These are phyloP conservation scores for Sugiyamaella marilandica DNA, from an alignment of 805 yeast genomes.

Conservation along the genomic window DNA sequence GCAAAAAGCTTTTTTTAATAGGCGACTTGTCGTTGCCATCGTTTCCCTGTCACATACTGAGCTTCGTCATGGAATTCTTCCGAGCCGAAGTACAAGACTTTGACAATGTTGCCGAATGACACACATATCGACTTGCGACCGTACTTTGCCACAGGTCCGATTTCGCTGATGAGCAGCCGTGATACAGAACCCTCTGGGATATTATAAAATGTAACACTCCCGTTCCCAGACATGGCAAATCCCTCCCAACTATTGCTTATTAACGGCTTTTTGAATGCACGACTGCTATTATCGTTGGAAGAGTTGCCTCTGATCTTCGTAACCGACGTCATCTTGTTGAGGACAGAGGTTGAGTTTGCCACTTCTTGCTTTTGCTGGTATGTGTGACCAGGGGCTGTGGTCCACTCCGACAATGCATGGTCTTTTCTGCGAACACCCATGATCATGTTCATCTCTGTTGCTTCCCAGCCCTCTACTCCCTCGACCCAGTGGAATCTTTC, in stretches of 20 bases:
- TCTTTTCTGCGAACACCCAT: constrained; percentile 58
- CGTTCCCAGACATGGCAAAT: constrained; percentile 68
- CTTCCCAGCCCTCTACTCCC: constrained; percentile 71
- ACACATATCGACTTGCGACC: constrained; percentile 77
- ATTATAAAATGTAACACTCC: constrained; percentile 54
- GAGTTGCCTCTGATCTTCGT: neutral
- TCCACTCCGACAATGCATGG: constrained; percentile 16
- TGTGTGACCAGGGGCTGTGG: neutral
- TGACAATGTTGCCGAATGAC: constrained; percentile 68
- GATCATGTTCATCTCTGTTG: constrained; percentile 70
- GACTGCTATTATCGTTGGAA: neutral
- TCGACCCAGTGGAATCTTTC: constrained; percentile 67
- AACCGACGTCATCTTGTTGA: neutral
- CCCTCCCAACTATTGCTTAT: constrained; percentile 66
- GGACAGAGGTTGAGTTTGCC: neutral
- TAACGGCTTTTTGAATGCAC: constrained; percentile 26
- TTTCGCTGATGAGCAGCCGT: constrained; percentile 45
- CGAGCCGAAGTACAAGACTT: constrained; percentile 68
- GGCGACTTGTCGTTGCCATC: constrained; percentile 11
- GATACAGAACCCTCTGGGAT: constrained; percentile 40
- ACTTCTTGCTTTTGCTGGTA: neutral
- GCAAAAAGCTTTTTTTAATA: constrained; percentile 3
- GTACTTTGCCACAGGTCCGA: constrained; percentile 61
- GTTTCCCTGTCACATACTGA: neutral
- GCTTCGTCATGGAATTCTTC: constrained; percentile 45